Percentiles rank a stretch among this genome's conserved stretches.
Conservation (phyloP, 139 green algal species). For the Chlamydomonas incerta region DNA sequence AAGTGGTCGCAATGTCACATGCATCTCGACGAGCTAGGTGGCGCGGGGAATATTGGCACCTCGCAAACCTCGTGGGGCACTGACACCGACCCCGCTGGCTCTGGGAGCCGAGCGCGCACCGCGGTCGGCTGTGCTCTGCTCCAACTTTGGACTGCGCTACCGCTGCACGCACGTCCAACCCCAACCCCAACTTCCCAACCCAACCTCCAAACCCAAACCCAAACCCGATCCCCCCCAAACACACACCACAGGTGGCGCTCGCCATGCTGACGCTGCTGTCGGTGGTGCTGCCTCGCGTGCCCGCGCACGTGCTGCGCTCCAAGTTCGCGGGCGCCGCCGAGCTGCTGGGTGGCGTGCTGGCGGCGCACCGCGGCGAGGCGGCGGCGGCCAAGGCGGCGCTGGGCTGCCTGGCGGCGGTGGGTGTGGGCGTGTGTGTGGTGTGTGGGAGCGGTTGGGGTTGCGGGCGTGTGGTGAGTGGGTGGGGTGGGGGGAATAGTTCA, state of each 20-base stretch:
- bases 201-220: too few species aligned
- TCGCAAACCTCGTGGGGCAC: background rate
- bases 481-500: too few species aligned
- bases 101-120: too few species aligned
- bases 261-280: conserved; percentile 78
- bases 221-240: too few species aligned
- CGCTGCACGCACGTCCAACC: too few species aligned
- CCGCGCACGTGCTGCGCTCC: conserved; percentile 67
- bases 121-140: too few species aligned
- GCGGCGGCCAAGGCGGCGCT: conserved; percentile 64
- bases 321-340: conserved; percentile 60
- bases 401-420: conserved; percentile 61
- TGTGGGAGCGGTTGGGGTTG: background rate
- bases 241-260: conserved; percentile 61
- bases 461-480: background rate
- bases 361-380: conserved; percentile 62
- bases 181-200: too few species aligned
- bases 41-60: background rate
- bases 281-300: conserved; percentile 67
- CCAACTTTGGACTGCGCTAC: background rate
- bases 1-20: background rate
- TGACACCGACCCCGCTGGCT: background rate
- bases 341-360: conserved; percentile 62
- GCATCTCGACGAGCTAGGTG: too few species aligned
- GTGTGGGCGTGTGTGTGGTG: background rate